Percentiles rank a stretch among this genome's conserved stretches.
Evolutionary conservation across 441 rosid genomes (phyloP).

Genomic region (Pelargonium australe): DNA sequence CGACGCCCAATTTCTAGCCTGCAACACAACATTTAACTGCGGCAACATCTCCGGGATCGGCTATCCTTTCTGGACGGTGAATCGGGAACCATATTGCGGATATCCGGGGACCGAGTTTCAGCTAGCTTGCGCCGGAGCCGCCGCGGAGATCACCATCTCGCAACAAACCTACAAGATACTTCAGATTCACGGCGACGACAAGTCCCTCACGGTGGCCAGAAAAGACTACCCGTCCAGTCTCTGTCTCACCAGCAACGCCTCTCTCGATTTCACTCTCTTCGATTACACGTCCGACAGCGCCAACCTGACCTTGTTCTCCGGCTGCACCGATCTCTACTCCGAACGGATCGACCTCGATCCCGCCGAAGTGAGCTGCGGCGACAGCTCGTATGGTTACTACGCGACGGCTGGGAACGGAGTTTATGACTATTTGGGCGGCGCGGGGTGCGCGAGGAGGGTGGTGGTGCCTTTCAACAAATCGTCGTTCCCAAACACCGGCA

Average conservation of each 20-base stretch:
- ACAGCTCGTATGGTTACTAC: background rate
- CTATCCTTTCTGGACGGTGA: slow-evolving; percentile 26
- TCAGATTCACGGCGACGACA: background rate
- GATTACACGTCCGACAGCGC: slow-evolving; percentile 8
- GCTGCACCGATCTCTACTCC: slow-evolving; percentile 12
- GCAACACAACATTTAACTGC: slow-evolving; percentile 16
- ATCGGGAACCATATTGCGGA: slow-evolving; percentile 18
- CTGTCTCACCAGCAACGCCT: slow-evolving; percentile 18
- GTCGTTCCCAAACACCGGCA: background rate
- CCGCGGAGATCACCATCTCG: slow-evolving; percentile 11
- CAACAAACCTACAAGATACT: slow-evolving; percentile 17
- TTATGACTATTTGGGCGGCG: background rate
- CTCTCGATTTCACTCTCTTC: slow-evolving; percentile 19
- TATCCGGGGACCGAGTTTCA: slow-evolving; percentile 2
- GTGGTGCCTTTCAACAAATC: background rate
- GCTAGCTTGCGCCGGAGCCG: slow-evolving; percentile 9
- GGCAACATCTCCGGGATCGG: slow-evolving; percentile 4
- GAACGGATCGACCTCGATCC: background rate
- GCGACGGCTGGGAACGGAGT: no score
- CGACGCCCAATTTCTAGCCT: slow-evolving; percentile 6
- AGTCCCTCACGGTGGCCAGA: slow-evolving; percentile 21
- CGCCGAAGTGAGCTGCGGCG: background rate
- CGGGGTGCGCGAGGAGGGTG: background rate
- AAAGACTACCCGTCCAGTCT: slow-evolving; percentile 17
- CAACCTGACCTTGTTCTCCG: slow-evolving; percentile 22